These are phyloP conservation scores for Fusarium kyushuense DNA, from an alignment of 2,329 filamentous ascomycete genomes.

Conservation along the genomic window DNA sequence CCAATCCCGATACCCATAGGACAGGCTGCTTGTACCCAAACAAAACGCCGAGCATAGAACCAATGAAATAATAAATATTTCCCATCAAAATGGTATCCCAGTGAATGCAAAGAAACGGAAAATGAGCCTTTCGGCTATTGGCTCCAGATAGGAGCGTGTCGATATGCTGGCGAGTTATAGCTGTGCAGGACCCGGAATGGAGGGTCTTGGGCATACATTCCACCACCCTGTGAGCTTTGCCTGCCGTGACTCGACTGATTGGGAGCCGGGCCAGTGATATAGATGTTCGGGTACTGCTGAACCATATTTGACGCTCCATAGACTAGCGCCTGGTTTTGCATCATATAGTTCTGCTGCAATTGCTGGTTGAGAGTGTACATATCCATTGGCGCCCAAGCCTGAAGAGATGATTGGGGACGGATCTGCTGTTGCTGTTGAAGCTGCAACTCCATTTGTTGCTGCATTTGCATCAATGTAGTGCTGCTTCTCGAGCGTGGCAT, in stretches of 20 bases:
- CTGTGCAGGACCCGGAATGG: conserved; percentile 68
- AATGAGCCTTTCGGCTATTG: conserved; percentile 43
- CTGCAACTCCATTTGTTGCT: conserved; percentile 22
- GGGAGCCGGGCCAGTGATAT: conserved; percentile 26
- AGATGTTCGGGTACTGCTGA: conserved; percentile 39
- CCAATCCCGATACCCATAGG: conserved; percentile 18
- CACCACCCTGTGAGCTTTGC: conserved; percentile 35
- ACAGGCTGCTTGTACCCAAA: conserved; percentile 34
- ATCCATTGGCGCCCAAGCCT: conserved; percentile 36
- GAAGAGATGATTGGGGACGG: conserved; percentile 26
- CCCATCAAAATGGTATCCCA: conserved; percentile 40
- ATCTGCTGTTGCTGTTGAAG: conserved; percentile 27
- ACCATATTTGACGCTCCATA: conserved; percentile 38
- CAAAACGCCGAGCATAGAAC: conserved; percentile 33
- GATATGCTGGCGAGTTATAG: conserved; percentile 70
- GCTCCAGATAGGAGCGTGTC: conserved; percentile 67
- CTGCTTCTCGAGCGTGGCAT: conserved; percentile 32
- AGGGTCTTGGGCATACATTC: conserved; percentile 40
- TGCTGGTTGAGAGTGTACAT: conserved; percentile 39
- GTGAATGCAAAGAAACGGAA: conserved; percentile 17
- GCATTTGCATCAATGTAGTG: conserved; percentile 29
- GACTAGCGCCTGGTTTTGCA: conserved; percentile 36
- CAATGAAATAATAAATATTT: conserved; percentile 20
- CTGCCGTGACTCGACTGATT: conserved; percentile 26
- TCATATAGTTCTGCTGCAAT: conserved; percentile 39